Evolutionary conservation across 2,329 filamentous ascomycete species (phyloP).

Genomic region (Colletotrichum siamense): DNA sequence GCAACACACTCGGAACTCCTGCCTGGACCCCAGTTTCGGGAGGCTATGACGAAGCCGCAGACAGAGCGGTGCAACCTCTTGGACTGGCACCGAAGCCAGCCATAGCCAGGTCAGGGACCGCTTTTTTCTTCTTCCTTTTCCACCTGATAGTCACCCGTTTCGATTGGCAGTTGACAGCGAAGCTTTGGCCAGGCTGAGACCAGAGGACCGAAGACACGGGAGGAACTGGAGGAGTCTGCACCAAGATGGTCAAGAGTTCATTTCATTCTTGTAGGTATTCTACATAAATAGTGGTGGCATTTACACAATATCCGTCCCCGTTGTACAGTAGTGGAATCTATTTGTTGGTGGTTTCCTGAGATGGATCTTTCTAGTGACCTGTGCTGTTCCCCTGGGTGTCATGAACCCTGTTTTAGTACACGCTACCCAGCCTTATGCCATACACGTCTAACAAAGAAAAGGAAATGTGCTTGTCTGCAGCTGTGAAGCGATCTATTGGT

Average conservation of each 20-base stretch:
- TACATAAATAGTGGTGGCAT: background rate
- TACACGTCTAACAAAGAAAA: conserved; percentile 22
- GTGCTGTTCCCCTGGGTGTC: conserved; percentile 20
- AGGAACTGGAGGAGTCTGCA: background rate
- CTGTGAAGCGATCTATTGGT: conserved; percentile 34
- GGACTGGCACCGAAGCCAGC: background rate
- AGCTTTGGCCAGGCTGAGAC: background rate
- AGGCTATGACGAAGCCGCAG: conserved; percentile 21
- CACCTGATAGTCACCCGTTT: background rate
- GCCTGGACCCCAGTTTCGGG: conserved; percentile 7
- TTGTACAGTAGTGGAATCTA: conserved; percentile 23
- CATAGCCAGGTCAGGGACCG: background rate
- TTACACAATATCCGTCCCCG: background rate
- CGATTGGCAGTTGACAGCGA: background rate
- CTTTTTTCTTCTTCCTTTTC: background rate
- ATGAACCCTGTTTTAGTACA: conserved; percentile 23
- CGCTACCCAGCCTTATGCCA: conserved; percentile 23
- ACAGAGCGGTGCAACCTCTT: background rate
- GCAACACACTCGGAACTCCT: conserved; percentile 2
- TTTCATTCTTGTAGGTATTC: background rate
- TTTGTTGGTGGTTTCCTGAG: conserved; percentile 18
- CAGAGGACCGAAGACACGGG: background rate
- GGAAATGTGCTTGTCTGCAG: conserved; percentile 25
- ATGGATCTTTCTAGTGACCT: conserved; percentile 23
- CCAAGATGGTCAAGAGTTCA: background rate